Conservation (phyloP, 106 monocot species). For the Allium fistulosum region DNA sequence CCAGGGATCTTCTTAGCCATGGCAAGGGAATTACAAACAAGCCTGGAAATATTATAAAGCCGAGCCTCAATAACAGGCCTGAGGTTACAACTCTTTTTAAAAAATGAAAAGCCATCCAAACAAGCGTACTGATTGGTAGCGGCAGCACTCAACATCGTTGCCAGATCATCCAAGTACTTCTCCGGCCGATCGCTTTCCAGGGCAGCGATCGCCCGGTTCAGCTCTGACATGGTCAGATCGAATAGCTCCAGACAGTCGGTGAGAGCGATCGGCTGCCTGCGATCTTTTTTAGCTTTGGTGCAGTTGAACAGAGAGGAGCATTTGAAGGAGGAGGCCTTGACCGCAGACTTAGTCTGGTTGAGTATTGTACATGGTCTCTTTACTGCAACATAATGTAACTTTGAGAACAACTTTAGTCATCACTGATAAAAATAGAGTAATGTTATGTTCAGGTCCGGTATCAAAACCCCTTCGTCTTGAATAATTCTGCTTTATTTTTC, state of each 20-base stretch:
- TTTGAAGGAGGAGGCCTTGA: conserved; percentile 26
- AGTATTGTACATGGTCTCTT: conserved; percentile 4
- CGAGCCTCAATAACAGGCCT: background rate
- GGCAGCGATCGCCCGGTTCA: conserved; percentile 19
- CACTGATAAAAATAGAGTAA: too few species aligned
- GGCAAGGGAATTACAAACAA: conserved; percentile 11
- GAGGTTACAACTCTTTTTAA: background rate
- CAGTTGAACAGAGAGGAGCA: conserved; percentile 28
- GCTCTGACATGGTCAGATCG: conserved; percentile 42
- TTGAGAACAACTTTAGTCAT: too few species aligned
- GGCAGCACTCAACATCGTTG: conserved; percentile 19
- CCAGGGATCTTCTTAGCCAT: conserved; percentile 3
- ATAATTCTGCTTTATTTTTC: too few species aligned
- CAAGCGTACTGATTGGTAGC: conserved; percentile 17
- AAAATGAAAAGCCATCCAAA: conserved; percentile 17
- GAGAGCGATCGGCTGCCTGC: conserved; percentile 39
- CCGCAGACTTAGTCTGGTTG: conserved; percentile 25
- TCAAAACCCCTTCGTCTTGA: too few species aligned
- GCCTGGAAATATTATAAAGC: conserved; percentile 2
- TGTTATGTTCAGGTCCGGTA: too few species aligned
- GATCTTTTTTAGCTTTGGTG: conserved; percentile 9
- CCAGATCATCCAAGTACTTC: background rate
- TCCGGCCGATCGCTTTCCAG: conserved; percentile 4
- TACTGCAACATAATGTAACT: too few species aligned
- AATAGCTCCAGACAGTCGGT: conserved; percentile 79